phyloP scores from a whole-genome alignment of 2,329 filamentous ascomycete species.

The Xylariaceae sp. region DNA sequence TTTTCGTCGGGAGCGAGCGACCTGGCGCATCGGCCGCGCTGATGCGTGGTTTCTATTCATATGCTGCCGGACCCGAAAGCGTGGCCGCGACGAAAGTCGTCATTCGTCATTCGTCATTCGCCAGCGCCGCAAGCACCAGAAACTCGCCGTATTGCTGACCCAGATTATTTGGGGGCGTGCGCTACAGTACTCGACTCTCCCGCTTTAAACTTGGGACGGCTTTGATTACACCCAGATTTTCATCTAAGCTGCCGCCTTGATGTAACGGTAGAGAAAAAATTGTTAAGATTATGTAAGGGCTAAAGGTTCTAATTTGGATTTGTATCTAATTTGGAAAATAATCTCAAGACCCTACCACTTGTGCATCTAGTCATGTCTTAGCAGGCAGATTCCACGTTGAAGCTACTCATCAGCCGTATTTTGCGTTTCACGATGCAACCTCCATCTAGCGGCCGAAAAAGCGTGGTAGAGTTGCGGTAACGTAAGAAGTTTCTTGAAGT shows the following conservation, averaged over 20 bases:
- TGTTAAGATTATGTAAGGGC: constrained; percentile 9
- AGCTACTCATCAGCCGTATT: constrained; percentile 15
- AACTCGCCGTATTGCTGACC: constrained; percentile 11
- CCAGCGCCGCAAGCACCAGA: constrained; percentile 18
- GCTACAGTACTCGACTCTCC: no score
- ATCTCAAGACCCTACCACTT: constrained; percentile 16
- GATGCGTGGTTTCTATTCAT: constrained; percentile 27
- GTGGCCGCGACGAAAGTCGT: background rate
- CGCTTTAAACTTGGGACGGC: constrained; percentile 5
- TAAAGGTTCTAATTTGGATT: background rate
- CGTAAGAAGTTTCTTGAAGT: background rate
- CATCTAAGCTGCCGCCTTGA: constrained; percentile 2
- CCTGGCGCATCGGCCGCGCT: constrained; percentile 7
- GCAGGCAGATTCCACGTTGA: constrained; percentile 9
- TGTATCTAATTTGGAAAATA: background rate
- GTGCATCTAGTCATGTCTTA: constrained; percentile 13
- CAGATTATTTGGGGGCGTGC: constrained; percentile 4
- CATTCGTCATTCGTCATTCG: constrained; percentile 15
- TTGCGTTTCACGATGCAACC: constrained; percentile 20
- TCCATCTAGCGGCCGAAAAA: background rate
- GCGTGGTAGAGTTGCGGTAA: constrained; percentile 2
- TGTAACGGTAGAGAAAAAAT: constrained; percentile 4
- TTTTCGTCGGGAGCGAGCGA: background rate
- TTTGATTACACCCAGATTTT: constrained; percentile 19
- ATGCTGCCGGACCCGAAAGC: constrained; percentile 2